Percentiles rank a stretch among this genome's conserved stretches.
Conservation (phyloP, 23 red algal genomes). For the Agarophyton chilense region DNA sequence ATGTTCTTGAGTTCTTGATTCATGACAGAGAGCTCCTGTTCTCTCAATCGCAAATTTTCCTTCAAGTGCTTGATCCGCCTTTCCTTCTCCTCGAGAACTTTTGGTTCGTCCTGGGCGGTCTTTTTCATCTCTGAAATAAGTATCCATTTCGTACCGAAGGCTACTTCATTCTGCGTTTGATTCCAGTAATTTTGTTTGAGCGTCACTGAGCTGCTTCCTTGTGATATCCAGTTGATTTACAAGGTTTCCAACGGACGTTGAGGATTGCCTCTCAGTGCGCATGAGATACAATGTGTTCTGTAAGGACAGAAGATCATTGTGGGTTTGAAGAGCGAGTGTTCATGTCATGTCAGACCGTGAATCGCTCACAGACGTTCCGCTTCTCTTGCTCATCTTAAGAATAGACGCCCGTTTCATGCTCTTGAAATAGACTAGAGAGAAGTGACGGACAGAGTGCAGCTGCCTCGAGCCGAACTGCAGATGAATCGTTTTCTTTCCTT, state of each 20-base stretch:
- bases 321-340: conserved; percentile 27
- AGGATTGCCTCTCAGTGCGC: no score
- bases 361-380: conserved; percentile 12
- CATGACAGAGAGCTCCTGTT: no score
- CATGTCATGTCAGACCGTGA: conserved; percentile 41
- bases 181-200: no score
- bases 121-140: no score
- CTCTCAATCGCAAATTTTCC: background rate
- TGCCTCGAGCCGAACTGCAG: conserved; percentile 3
- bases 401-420: no score
- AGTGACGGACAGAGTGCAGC: background rate
- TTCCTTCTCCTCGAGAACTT: conserved; percentile 34
- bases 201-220: no score
- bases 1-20: no score
- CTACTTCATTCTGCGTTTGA: no score
- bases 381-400: no score
- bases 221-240: no score
- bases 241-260: no score
- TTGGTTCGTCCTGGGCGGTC: conserved; percentile 13
- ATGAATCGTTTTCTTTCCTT: background rate
- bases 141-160: no score
- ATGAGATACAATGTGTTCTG: conserved; percentile 30
- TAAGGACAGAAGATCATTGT: conserved; percentile 8
- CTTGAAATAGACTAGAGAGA: background rate
- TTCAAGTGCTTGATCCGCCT: background rate